phyloP scores from a whole-genome alignment of 2,329 filamentous ascomycete species.

The Exophiala lecanii-corni region DNA sequence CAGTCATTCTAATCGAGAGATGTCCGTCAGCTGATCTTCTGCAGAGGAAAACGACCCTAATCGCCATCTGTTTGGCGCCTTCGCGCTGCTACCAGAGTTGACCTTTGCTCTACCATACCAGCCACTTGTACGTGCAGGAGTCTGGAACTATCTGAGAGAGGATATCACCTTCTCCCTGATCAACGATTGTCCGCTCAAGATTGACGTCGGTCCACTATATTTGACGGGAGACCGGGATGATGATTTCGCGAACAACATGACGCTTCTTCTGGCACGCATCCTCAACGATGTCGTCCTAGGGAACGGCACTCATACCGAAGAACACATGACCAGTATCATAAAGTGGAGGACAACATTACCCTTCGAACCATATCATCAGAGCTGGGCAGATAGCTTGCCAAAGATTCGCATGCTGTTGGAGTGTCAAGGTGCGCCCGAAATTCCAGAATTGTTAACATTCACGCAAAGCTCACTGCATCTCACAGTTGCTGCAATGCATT shows the following conservation, averaged over 20 bases:
- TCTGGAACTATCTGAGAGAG: conserved; percentile 51
- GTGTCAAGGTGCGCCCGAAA: conserved; percentile 38
- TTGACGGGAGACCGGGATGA: conserved; percentile 27
- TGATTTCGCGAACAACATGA: conserved; percentile 39
- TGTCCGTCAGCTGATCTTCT: background rate
- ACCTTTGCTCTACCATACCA: conserved; percentile 22
- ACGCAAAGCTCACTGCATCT: background rate
- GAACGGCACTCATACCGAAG: conserved; percentile 4
- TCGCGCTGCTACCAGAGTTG: conserved; percentile 38
- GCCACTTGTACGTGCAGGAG: conserved; percentile 39
- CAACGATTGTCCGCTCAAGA: conserved; percentile 39
- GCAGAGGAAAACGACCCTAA: conserved; percentile 40
- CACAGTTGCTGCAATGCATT: conserved; percentile 42
- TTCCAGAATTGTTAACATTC: background rate
- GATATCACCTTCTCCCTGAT: conserved; percentile 53
- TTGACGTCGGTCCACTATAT: conserved; percentile 31
- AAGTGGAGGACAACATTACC: conserved; percentile 35
- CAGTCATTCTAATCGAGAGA: conserved; percentile 8
- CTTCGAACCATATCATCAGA: conserved; percentile 30
- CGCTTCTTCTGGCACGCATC: conserved; percentile 40
- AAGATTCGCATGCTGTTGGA: conserved; percentile 39
- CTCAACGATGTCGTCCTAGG: conserved; percentile 39
- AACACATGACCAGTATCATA: conserved; percentile 24
- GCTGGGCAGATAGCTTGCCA: conserved; percentile 31
- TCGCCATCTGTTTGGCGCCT: conserved; percentile 45